Evolutionary conservation across 495 filamentous ascomycete genomes (phyloP).

Genomic region (Cenococcum geophilum): DNA sequence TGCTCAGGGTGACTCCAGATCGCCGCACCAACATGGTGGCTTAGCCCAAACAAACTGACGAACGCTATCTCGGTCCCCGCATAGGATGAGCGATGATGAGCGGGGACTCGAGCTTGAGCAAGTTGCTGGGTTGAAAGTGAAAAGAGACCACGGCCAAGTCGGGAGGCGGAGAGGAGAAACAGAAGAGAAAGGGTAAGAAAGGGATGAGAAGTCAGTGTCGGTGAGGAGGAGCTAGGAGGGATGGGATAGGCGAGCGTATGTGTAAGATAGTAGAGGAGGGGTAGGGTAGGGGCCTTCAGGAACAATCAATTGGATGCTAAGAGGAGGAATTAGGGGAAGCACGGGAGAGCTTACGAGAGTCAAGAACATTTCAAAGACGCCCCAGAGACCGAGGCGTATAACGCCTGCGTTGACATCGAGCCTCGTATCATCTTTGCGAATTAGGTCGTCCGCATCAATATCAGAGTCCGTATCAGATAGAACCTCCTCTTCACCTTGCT

Average conservation of each 20-base stretch:
- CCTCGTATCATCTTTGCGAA: slow-evolving; percentile 41
- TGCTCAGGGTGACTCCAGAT: slow-evolving; percentile 39
- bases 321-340: background rate
- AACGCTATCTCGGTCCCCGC: slow-evolving; percentile 43
- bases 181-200: slow-evolving; percentile 35
- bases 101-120: slow-evolving; percentile 39
- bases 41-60: slow-evolving; percentile 41
- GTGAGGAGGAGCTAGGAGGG: slow-evolving; percentile 1
- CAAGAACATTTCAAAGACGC: background rate
- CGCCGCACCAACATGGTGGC: slow-evolving; percentile 36
- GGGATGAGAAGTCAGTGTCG: background rate
- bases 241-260: background rate
- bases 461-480: slow-evolving; percentile 29
- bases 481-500: background rate
- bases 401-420: background rate
- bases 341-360: background rate
- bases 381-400: slow-evolving; percentile 2
- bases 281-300: background rate
- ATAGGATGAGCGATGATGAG: slow-evolving; percentile 40
- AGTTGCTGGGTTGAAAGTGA: slow-evolving; percentile 45
- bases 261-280: slow-evolving; percentile 2
- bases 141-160: slow-evolving; percentile 44
- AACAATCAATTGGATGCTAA: no score
- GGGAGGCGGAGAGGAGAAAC: slow-evolving; percentile 43
- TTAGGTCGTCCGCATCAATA: slow-evolving; percentile 55